Conservation (phyloP, 441 rosid genomes). For the Arabidopsis lyrata region DNA sequence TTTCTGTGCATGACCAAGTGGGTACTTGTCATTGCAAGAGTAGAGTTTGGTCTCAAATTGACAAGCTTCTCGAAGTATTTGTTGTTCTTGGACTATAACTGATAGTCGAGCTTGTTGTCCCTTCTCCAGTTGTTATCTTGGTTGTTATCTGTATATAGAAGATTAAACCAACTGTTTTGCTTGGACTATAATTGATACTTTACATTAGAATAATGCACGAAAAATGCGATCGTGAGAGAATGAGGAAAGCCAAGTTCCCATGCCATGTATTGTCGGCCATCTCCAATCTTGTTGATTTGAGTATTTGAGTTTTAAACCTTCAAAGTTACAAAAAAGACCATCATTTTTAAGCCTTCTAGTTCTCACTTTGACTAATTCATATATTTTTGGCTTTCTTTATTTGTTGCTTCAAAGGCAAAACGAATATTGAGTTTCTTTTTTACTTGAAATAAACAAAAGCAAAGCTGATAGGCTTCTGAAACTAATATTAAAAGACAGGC, state of each 20-base stretch:
- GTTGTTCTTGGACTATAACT: neutral
- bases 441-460: slow-evolving; percentile 21
- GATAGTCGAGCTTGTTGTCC: neutral
- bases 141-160: neutral
- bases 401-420: slow-evolving; percentile 18
- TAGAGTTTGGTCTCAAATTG: neutral
- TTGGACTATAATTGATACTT: slow-evolving; percentile 2
- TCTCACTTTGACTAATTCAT: slow-evolving; percentile 16
- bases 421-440: slow-evolving; percentile 26
- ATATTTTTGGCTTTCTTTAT: neutral
- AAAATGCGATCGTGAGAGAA: slow-evolving; percentile 45
- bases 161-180: neutral
- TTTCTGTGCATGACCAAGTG: neutral
- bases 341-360: slow-evolving; percentile 34
- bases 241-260: slow-evolving; percentile 44
- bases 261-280: slow-evolving; percentile 74
- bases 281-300: slow-evolving; percentile 15
- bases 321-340: slow-evolving; percentile 28
- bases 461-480: slow-evolving; percentile 38
- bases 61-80: neutral
- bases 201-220: slow-evolving; percentile 42
- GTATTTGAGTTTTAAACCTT: slow-evolving; percentile 25
- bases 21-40: neutral
- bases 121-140: neutral
- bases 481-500: slow-evolving; percentile 36